Percentiles rank a stretch among this genome's conserved stretches.
These are phyloP conservation scores for Neonectria neomacrospora DNA, from an alignment of 2,329 filamentous ascomycete genomes.

Conservation along the genomic window DNA sequence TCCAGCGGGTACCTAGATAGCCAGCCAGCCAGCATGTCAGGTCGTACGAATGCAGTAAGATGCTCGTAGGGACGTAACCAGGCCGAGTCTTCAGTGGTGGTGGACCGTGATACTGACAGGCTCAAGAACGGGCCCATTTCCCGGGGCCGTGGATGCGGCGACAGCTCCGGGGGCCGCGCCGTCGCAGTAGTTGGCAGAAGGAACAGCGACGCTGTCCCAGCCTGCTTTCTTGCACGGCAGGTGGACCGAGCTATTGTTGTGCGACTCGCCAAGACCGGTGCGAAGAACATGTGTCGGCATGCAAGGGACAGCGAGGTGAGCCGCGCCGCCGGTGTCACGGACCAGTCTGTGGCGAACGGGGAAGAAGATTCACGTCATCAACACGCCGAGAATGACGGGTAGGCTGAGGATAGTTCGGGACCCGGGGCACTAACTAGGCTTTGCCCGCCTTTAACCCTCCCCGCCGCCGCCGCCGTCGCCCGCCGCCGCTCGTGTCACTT, in stretches of 20 bases:
- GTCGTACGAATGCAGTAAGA: not conserved
- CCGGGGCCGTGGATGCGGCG: constrained; percentile 26
- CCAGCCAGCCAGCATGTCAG: too few species aligned
- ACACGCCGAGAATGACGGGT: not conserved
- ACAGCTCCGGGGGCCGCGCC: constrained; percentile 10
- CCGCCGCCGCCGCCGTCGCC: not conserved
- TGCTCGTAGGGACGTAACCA: not conserved
- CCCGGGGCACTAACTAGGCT: not conserved
- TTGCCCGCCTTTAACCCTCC: not conserved
- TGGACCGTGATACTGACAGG: constrained; percentile 1
- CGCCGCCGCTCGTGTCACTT: not conserved
- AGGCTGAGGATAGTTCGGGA: not conserved
- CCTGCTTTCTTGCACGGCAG: not conserved
- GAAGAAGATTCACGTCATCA: not conserved
- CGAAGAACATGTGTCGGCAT: not conserved
- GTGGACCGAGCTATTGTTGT: not conserved
- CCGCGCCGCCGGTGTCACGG: not conserved
- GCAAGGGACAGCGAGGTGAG: constrained; percentile 12
- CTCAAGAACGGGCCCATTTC: constrained; percentile 12
- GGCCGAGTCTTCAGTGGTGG: constrained; percentile 1
- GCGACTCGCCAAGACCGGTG: constrained; percentile 4
- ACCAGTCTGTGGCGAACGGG: not conserved
- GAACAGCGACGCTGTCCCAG: constrained; percentile 5
- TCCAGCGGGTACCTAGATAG: too few species aligned
- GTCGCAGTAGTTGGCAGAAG: constrained; percentile 1